Evolutionary conservation across 2,329 filamentous ascomycete species (phyloP), one percentile per base, ranked within the genome.

Genomic region (Aspergillus candidus): DNA sequence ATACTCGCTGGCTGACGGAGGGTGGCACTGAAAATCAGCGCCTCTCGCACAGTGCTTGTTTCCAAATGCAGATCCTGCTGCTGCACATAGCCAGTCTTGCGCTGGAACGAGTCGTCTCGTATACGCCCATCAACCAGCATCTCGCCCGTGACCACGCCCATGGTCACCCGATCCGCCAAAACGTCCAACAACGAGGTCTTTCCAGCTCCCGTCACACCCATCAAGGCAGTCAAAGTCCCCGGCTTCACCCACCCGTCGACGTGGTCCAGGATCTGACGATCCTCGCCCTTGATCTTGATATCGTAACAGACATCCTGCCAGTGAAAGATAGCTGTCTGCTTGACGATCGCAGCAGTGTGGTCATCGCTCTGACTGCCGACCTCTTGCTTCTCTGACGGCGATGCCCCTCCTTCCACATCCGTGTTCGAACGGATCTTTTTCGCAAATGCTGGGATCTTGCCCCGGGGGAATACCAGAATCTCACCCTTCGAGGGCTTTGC

Each of bases 231-330:
- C 40, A 94, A 60, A 4, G 87, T 94, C 43, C 90, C 89, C 4
- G 90, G 89, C 66, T 93, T 91, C 43, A 95, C 88, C 86, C 87
- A 95, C 17, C 90, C 90, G 57, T 93, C 85, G 6, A 95, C 85
- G 49, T 90, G 74, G 55, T 95, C 82, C 49, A 96, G 72, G 52
- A 96, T 84, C 22, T 83, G 79, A 11, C 88, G 78, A 2, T 74
- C 69, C 53, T 89, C 79, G 10, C 75, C 74, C 69, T 93, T 93
- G 66, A 94, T 87, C 54, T 79, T 80, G 64, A 88, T 84, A 46
- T 87, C 82, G 55, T 87, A 95, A 68, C 83, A 88, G 1, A 94
- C 83, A 55, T 90, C 76, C 50, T 82, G 77, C 88, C 88, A 94
- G 58, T 88, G 84, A 71, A 94, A 93, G 44, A 89, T 80, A 1